Base-by-base conservation (phyloP, 2,329 filamentous ascomycete species). In the Phialophora macrospora region DNA sequence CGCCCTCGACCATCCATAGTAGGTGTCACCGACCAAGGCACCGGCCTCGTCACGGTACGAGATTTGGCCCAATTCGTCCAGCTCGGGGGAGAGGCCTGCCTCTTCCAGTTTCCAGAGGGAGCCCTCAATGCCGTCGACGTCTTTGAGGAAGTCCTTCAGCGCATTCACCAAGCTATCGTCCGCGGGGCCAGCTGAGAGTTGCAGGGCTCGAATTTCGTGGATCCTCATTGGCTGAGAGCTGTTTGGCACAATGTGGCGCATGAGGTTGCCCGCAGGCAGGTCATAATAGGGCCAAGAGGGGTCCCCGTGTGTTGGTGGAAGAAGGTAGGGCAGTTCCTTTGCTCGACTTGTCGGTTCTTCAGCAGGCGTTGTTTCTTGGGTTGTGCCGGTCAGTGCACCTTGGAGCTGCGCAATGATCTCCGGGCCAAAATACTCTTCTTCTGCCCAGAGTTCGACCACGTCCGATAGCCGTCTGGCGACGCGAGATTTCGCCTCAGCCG, bases 1-100 rank as follows among this genome's bases (percentile, higher is more conserved):
- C 0, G 82, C 81, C 46, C 86, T 84, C 4, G 92, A 94, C 93
- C 93, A 96, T 67, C 92, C 93, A 74, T 96, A 96, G 76, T 96
- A 96, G 0, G 90, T 91, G 68, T 91, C 88, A 1, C 88, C 88
- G 6, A 83, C 82, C 6, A 88, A 75, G 2, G 90, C 86, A 0
- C 88, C 88, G 0, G 86, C 89, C 70, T 89, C 86, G 71, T 92
- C 87, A 2, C 86, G 76, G 20, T 88, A 79, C 60, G 92, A 80
- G 17, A 84, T 79, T 74, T 95, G 89, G 11, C 92, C 92, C 65
- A 95, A 81, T 69, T 89, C 87, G 73, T 92, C 89, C n/a, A 94
- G 79, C 69, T 92, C 88, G n/a, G 82, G 77, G 4, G 82, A 74
- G 1, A 80, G 77, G 14, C 82, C 81, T 20, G 86, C 80, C 22